These are phyloP conservation scores for Metschnikowia aberdeeniae DNA, from an alignment of 805 yeast species.

Conservation along the genomic window DNA sequence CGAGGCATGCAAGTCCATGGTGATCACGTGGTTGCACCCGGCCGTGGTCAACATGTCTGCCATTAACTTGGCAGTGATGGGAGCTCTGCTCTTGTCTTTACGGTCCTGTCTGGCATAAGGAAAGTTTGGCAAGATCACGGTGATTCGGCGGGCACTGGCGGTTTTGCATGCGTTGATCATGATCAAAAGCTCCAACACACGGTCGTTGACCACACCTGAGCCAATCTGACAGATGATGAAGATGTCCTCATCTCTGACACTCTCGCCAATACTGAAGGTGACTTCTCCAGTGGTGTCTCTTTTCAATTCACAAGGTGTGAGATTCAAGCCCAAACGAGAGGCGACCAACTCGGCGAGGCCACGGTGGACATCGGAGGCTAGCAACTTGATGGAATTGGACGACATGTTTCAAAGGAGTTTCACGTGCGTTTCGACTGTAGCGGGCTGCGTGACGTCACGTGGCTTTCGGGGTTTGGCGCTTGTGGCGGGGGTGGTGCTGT, in stretches of 20 bases:
- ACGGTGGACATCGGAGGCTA: conserved; percentile 66
- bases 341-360: conserved; percentile 69
- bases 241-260: conserved; percentile 81
- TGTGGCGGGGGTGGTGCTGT: not conserved
- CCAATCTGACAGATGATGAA: conserved; percentile 78
- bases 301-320: conserved; percentile 60
- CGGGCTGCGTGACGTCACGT: too few relatives aligned
- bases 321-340: conserved; percentile 51
- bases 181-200: conserved; percentile 67
- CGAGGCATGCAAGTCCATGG: conserved; percentile 86
- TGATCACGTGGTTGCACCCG: conserved; percentile 81
- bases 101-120: conserved; percentile 89
- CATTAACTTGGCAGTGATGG: conserved; percentile 79
- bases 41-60: conserved; percentile 81
- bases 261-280: conserved; percentile 72
- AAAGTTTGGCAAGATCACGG: conserved; percentile 78
- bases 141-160: conserved; percentile 78
- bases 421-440: not conserved
- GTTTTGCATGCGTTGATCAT: conserved; percentile 81
- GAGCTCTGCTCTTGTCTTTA: conserved; percentile 81
- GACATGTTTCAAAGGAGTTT: conserved; percentile 46
- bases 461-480: not conserved
- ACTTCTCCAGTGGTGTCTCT: conserved; percentile 72
- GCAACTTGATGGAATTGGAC: conserved; percentile 62
- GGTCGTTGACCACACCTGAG: conserved; percentile 70